Percentiles rank a stretch among this genome's conserved stretches.
Evolutionary conservation across 495 filamentous ascomycete species (phyloP).

Genomic region (Chaetomium tenue): DNA sequence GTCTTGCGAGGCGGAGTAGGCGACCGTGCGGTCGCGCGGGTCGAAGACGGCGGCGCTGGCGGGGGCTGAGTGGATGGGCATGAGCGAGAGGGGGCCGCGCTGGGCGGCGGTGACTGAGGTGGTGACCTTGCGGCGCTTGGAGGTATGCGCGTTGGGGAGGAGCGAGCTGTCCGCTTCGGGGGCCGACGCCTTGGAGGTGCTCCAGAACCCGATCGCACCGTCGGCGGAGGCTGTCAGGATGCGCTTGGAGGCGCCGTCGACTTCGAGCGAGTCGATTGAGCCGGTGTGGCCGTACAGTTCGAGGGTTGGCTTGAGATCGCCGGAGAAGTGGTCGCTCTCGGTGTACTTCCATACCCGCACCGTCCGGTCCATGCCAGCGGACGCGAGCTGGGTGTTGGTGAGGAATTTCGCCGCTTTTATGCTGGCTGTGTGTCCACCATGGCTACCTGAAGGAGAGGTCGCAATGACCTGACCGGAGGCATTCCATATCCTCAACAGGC

Average conservation of each 20-base stretch:
- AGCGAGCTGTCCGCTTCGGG: slow-evolving; percentile 66
- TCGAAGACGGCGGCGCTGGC: slow-evolving; percentile 80
- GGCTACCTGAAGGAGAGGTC: slow-evolving; percentile 59
- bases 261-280: slow-evolving; percentile 70
- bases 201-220: slow-evolving; percentile 81
- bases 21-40: slow-evolving; percentile 77
- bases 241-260: slow-evolving; percentile 69
- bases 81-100: slow-evolving; percentile 72
- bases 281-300: slow-evolving; percentile 85
- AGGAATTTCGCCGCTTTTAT: slow-evolving; percentile 81
- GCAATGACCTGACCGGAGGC: slow-evolving; percentile 74
- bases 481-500: slow-evolving; percentile 83
- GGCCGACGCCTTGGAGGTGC: slow-evolving; percentile 65
- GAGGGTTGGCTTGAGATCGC: slow-evolving; percentile 67
- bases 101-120: slow-evolving; percentile 62
- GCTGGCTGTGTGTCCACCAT: slow-evolving; percentile 69
- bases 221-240: slow-evolving; percentile 82
- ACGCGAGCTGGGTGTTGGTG: slow-evolving; percentile 70
- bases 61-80: slow-evolving; percentile 67
- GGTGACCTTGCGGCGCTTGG: slow-evolving; percentile 76
- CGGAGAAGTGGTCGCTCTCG: slow-evolving; percentile 60
- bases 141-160: slow-evolving; percentile 59
- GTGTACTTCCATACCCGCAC: slow-evolving; percentile 85
- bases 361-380: slow-evolving; percentile 76
- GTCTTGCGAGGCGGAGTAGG: slow-evolving; percentile 85